Conservation (phyloP, 169 alveolate species). For the Eimeria sp. region DNA sequence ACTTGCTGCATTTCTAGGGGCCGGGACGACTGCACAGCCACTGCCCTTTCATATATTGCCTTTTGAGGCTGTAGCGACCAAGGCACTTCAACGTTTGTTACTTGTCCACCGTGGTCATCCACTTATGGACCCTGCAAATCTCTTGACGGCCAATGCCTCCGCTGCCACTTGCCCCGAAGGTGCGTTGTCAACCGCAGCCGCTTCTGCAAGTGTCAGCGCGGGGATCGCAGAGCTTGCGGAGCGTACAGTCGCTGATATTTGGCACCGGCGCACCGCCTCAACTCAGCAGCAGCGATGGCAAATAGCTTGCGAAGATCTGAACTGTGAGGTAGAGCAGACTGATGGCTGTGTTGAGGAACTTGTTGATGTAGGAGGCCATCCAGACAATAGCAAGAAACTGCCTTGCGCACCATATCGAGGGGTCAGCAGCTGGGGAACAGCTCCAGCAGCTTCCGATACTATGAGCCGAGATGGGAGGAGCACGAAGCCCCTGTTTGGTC, state of each 20-base stretch:
- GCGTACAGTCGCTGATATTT: slow-evolving; percentile 14
- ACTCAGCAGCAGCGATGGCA: slow-evolving; percentile 14
- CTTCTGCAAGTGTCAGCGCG: slow-evolving; percentile 14
- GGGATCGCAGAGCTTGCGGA: slow-evolving; percentile 41
- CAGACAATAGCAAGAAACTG: background rate
- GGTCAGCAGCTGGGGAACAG: background rate
- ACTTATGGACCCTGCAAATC: slow-evolving; percentile 54
- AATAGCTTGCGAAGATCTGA: background rate
- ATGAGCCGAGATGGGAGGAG: background rate
- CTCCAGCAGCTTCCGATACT: background rate
- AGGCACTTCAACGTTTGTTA: slow-evolving; percentile 55
- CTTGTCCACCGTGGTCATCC: slow-evolving; percentile 61
- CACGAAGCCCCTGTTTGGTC: slow-evolving; percentile 49
- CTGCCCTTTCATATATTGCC: slow-evolving; percentile 28
- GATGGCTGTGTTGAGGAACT: slow-evolving; percentile 1
- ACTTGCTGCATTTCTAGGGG: slow-evolving; percentile 67
- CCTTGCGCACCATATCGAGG: background rate
- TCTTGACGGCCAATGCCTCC: background rate
- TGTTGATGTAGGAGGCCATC: background rate
- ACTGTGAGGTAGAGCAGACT: background rate
- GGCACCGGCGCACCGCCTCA: slow-evolving; percentile 24
- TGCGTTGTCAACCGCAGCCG: slow-evolving; percentile 6
- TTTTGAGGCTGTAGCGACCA: slow-evolving; percentile 54
- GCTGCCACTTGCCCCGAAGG: slow-evolving; percentile 4
- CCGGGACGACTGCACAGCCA: slow-evolving; percentile 55